Evolutionary conservation across 352 stramenopile species (phyloP), one percentile per base, ranked within the genome.

Genomic region (Pilasporangium apinafurcum): DNA sequence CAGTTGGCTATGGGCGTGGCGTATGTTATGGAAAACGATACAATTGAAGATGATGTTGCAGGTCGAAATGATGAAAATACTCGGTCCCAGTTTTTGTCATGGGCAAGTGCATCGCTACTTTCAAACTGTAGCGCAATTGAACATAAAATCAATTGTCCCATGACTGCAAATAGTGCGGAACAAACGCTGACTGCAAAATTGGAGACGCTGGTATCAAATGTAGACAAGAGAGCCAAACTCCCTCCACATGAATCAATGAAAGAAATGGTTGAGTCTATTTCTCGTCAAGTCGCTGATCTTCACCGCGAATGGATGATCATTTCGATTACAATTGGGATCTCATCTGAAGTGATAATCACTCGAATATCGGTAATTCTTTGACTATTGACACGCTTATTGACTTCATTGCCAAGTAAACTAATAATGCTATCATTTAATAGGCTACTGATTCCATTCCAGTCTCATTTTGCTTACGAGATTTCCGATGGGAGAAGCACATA

Each of bases 391-490:
- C n/a, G n/a, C n/a, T n/a, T n/a, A n/a, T n/a, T n/a, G n/a, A n/a
- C n/a, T n/a, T n/a, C n/a, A 14, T 21, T 29, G 4, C 10, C 1
- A 16, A 13, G 7, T 33, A 25, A 42, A 5, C n/a, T 42, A 13
- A 8, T 49, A 17, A 14, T 6, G 44, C 17, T 30, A 2, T 17
- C 29, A 1, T 8, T 32, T 12, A 10, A 5, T 62, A 32, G 55
- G 30, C 30, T 42, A 21, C 25, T 52, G 17, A 31, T 41, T 35
- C 41, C 14, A 30, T 10, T 49, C 76, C 76, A 16, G 39, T 68
- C 6, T 83, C 64, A 3, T 89, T 88, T 22, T 69, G 58, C 26
- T 53, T 89, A 16, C 54, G 44, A 8, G 65, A 42, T 7, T 51
- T 66, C 26, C 26, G 42, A 24, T 92, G 76, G 76, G 26, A 52